A percentile compares a stretch with the other conserved stretches of the same genome.
phyloP scores from a whole-genome alignment of 163 green algal species.

The Scenedesmus sp. region DNA sequence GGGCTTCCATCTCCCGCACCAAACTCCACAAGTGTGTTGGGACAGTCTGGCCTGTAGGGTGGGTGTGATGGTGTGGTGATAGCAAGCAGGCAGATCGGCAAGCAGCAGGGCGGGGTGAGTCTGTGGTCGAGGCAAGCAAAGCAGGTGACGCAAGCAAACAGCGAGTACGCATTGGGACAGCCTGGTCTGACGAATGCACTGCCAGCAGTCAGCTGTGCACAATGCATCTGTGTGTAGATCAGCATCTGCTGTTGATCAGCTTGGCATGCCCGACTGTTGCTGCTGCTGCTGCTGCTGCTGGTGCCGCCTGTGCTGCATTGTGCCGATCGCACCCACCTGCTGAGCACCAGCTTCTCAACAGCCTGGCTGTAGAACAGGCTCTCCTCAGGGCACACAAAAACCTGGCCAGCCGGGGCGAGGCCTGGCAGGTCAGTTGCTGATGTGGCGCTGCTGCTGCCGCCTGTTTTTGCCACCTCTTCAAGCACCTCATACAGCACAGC shows the following conservation, averaged over 20 bases:
- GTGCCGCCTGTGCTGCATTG: not conserved
- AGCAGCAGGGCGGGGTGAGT: no score
- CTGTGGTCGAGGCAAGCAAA: no score
- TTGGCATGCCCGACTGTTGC: not conserved
- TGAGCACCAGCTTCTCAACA: conserved; percentile 66
- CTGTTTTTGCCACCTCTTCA: not conserved
- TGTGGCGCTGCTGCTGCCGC: not conserved
- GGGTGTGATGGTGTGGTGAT: not conserved
- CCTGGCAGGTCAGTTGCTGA: not conserved
- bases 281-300: not conserved
- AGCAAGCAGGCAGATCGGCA: not conserved
- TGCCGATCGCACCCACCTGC: conserved; percentile 9
- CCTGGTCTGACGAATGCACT: no score
- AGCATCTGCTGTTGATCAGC: not conserved
- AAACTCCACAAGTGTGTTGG: conserved; percentile 66
- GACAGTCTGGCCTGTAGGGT: conserved; percentile 28
- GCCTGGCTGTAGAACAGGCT: conserved; percentile 65
- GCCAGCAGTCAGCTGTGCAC: no score
- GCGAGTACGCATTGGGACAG: not conserved
- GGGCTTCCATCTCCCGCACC: conserved; percentile 67
- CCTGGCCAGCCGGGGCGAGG: conserved; percentile 15
- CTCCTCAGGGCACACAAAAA: conserved; percentile 73
- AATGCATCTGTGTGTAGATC: not conserved
- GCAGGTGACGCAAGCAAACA: no score
- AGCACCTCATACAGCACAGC: conserved; percentile 23